Evolutionary conservation across 2,329 filamentous ascomycete species (phyloP).

Genomic region (Monosporascus sp.): DNA sequence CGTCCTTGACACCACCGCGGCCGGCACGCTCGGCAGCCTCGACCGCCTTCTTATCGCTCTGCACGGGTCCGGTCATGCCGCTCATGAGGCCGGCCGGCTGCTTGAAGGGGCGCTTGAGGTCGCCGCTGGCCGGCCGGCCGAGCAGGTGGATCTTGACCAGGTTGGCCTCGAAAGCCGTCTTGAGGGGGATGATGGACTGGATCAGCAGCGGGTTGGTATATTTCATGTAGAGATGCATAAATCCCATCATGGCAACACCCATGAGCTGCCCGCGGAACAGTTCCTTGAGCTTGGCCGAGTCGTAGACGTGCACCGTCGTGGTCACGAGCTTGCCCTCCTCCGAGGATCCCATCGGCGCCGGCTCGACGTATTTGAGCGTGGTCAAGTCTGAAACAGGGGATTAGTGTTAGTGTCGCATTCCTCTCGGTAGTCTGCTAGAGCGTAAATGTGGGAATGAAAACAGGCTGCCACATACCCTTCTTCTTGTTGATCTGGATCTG

Average conservation of each 20-base stretch:
- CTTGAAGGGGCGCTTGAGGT: constrained; percentile 97
- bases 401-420: not conserved
- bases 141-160: constrained; percentile 93
- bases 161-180: constrained; percentile 92
- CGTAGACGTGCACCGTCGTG: constrained; percentile 94
- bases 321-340: constrained; percentile 96
- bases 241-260: constrained; percentile 95
- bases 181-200: constrained; percentile 97
- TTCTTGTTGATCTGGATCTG: constrained; percentile 87
- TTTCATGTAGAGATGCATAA: constrained; percentile 99
- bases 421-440: not conserved
- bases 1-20: constrained; percentile 66
- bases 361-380: constrained; percentile 98
- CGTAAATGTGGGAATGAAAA: not conserved
- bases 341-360: constrained; percentile 82
- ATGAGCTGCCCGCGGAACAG: constrained; percentile 89
- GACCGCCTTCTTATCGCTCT: constrained; percentile 89
- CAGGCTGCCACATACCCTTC: constrained; percentile 64
- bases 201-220: constrained; percentile 99
- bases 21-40: constrained; percentile 74
- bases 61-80: constrained; percentile 66
- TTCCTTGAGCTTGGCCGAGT: constrained; percentile 75
- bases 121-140: constrained; percentile 78
- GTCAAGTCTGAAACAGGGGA: constrained; percentile 69
- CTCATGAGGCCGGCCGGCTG: constrained; percentile 75